Percentiles rank a stretch among this genome's conserved stretches.
phyloP scores from a whole-genome alignment of 23 red algal genomes.

The Gracilaria gracilis region DNA sequence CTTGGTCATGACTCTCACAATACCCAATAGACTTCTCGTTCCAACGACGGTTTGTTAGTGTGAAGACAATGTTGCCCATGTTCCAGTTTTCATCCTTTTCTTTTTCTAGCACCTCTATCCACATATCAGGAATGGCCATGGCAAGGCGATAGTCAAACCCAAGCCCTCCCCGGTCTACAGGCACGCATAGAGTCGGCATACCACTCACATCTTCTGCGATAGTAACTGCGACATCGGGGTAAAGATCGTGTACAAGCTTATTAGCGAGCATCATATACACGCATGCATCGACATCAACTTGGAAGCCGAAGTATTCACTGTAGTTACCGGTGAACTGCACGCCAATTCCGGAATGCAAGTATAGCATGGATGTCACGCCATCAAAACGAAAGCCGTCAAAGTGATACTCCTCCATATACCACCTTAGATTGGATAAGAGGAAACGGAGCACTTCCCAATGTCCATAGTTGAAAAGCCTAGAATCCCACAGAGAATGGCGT shows the following conservation, averaged over 20 bases:
- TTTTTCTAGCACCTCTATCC: conserved; percentile 95
- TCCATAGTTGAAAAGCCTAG: conserved; percentile 94
- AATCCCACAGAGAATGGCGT: conserved; percentile 92
- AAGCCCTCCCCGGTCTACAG: conserved; percentile 86
- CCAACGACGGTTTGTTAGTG: conserved; percentile 94
- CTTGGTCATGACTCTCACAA: conserved; percentile 97
- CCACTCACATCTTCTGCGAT: conserved; percentile 98
- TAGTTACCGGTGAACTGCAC: conserved; percentile 90
- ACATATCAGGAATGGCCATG: conserved; percentile 99
- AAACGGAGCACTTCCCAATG: conserved; percentile 99
- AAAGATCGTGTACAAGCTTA: conserved; percentile 79
- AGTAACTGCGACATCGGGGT: conserved; percentile 80
- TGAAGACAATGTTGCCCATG: conserved; percentile 95
- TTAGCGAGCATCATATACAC: conserved; percentile 99
- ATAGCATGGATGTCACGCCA: conserved; percentile 97
- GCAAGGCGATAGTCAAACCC: conserved; percentile 99
- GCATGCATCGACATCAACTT: conserved; percentile 97
- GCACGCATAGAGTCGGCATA: conserved; percentile 98
- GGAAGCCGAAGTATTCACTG: conserved; percentile 95
- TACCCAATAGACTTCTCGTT: conserved; percentile 98
- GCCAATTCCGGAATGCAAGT: conserved; percentile 94
- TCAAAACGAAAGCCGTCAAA: conserved; percentile 99
- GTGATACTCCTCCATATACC: conserved; percentile 99
- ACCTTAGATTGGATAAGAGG: conserved; percentile 92
- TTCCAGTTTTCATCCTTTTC: conserved; percentile 98